These are phyloP conservation scores for Antitrichia curtipendula DNA, from an alignment of 225 moss, liverwort and hornwort genomes.

Conservation along the genomic window DNA sequence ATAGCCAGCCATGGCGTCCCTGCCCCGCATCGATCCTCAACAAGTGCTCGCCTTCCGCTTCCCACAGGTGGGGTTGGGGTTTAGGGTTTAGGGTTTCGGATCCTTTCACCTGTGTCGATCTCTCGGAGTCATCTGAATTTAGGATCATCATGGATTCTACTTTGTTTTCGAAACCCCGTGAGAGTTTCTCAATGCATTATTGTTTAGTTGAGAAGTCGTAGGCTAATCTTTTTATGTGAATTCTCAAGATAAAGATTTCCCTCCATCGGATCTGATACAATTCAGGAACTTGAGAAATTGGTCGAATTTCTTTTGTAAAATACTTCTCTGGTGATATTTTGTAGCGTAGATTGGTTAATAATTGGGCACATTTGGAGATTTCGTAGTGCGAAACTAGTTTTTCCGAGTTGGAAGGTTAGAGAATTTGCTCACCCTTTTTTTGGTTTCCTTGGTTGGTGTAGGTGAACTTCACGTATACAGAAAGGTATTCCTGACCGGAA, in stretches of 20 bases:
- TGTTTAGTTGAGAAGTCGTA: background rate
- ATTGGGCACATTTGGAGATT: background rate
- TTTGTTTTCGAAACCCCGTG: background rate
- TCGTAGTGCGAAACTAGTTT: background rate
- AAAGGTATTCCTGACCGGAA: background rate
- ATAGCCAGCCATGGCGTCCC: background rate
- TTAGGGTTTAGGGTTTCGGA: background rate
- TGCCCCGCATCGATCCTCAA: slow-evolving; percentile 3
- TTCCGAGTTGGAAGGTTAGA: background rate
- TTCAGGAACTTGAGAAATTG: background rate
- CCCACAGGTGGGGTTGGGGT: background rate
- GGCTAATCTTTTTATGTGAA: background rate
- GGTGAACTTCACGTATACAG: slow-evolving; percentile 7
- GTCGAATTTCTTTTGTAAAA: background rate
- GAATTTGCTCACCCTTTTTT: background rate
- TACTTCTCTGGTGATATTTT: background rate
- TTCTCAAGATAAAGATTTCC: background rate
- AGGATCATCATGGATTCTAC: background rate
- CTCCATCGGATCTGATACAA: background rate
- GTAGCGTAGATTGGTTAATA: background rate
- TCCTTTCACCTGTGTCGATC: background rate
- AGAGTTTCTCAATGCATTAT: background rate
- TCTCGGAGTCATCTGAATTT: background rate
- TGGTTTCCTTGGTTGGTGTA: background rate
- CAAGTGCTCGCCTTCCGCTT: slow-evolving; percentile 3